Evolutionary conservation across 805 yeast species (phyloP), one percentile per base, ranked within the genome.

Genomic region (Priceomyces medius): DNA sequence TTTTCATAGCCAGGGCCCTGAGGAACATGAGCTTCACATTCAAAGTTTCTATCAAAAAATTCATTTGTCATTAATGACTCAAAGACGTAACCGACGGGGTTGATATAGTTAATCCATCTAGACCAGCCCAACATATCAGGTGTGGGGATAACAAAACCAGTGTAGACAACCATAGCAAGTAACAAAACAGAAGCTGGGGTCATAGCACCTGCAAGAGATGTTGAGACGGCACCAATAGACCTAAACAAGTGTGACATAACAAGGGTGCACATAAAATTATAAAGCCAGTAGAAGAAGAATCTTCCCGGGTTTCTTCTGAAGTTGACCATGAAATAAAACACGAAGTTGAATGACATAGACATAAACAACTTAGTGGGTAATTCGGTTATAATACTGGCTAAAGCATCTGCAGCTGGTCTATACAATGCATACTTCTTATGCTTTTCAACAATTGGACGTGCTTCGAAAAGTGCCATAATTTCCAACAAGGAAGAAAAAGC

Each of bases 371-470:
- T 84, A 41, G 79, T 69, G 3, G 91, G 90, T 44, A 85, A 59
- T 38, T 79, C 83, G 3, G 86, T 73, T 3, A 83, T 44, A 35
- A 80, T 67, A 4, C 79, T 67, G 0, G 88, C 82, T 3, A 85
- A 50, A 1, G 88, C 85, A 54, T 85, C 91, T 3, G 87, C 80
- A 10, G 88, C 74, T 2, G 90, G 89, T 44, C 81, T 80, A 57
- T 83, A 87, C 43, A 85, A 73, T 0, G 88, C 80, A 51, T 82
- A 86, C 37, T 75, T 73, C 53, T 81, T 80, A 56, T 86, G 95
- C 54, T 86, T 85, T 51, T 76, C 77, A 20, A 83, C 73, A 47
- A 86, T 79, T 20, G 83, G 79, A 64, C 85, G 77, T 42, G 76
- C 76, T 44, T 77, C 77, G 51, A 79, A 82, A 42, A 81, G 64